phyloP scores from a whole-genome alignment of 495 filamentous ascomycete species.

The Penicillium flavigenum region DNA sequence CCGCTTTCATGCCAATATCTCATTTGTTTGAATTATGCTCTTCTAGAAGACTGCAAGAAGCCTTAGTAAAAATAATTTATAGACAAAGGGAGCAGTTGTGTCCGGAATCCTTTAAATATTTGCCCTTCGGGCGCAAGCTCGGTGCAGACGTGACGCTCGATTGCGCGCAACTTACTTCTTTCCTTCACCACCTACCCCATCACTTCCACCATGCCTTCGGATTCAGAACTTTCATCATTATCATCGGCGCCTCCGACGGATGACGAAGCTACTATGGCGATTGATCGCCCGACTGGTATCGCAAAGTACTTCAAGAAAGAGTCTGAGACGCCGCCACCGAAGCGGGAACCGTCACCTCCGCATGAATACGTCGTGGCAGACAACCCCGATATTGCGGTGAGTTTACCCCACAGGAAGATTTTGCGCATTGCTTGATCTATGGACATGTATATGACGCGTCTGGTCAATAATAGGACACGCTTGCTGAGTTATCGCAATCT shows the following conservation, averaged over 20 bases:
- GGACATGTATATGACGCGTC: constrained; percentile 37
- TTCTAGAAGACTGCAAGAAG: neutral
- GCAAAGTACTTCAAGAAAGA: constrained; percentile 51
- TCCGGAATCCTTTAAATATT: constrained; percentile 21
- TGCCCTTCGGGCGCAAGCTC: constrained; percentile 27
- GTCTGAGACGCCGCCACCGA: constrained; percentile 63
- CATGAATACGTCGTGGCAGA: constrained; percentile 88
- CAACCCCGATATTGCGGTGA: constrained; percentile 83
- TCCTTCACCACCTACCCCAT: constrained; percentile 28
- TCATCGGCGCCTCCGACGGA: constrained; percentile 59
- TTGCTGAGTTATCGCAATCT: constrained; percentile 41
- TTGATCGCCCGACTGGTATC: constrained; percentile 45
- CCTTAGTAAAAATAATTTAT: neutral
- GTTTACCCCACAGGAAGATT: constrained; percentile 35
- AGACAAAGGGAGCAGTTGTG: constrained; percentile 13
- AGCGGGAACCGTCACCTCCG: constrained; percentile 77
- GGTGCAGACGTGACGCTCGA: constrained; percentile 35
- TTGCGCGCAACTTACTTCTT: constrained; percentile 29
- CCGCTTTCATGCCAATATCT: neutral
- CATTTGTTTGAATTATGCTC: neutral
- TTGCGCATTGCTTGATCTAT: neutral
- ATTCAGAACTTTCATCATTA: constrained; percentile 57
- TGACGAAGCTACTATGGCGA: constrained; percentile 49
- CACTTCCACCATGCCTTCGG: constrained; percentile 51
- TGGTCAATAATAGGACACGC: constrained; percentile 28